Percentiles rank a stretch among this genome's conserved stretches.
Evolutionary conservation across 2,329 filamentous ascomycete species (phyloP).

Genomic region (Cladosporium velox): DNA sequence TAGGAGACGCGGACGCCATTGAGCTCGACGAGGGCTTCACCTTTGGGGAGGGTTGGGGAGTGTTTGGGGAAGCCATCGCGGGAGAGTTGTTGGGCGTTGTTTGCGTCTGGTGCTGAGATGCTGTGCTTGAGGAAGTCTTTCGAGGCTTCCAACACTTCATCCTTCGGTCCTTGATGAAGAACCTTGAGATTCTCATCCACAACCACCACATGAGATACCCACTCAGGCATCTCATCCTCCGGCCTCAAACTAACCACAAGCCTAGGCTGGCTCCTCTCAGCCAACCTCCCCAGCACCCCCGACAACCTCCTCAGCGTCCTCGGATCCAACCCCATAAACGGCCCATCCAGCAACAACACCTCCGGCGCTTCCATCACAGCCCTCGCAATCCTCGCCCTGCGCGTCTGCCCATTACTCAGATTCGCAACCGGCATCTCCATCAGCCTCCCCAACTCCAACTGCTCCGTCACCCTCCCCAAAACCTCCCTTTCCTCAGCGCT

Average conservation of each 20-base stretch:
- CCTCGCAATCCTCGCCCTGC: slow-evolving; percentile 83
- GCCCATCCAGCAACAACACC: slow-evolving; percentile 84
- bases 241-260: slow-evolving; percentile 77
- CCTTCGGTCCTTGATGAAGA: slow-evolving; percentile 65
- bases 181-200: slow-evolving; percentile 68
- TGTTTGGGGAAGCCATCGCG: slow-evolving; percentile 34
- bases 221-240: slow-evolving; percentile 83
- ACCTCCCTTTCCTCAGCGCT: slow-evolving; percentile 47
- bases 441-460: slow-evolving; percentile 69
- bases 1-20: slow-evolving; percentile 80
- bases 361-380: slow-evolving; percentile 78
- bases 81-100: slow-evolving; percentile 34
- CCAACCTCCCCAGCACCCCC: slow-evolving; percentile 67
- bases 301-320: slow-evolving; percentile 73
- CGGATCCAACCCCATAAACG: slow-evolving; percentile 94
- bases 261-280: slow-evolving; percentile 66
- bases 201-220: slow-evolving; percentile 83
- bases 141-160: slow-evolving; percentile 54
- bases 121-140: neutral
- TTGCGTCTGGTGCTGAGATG: neutral
- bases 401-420: slow-evolving; percentile 89
- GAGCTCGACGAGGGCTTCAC: slow-evolving; percentile 83
- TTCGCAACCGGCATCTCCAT: slow-evolving; percentile 83
- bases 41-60: slow-evolving; percentile 41
- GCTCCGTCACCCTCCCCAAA: slow-evolving; percentile 64